A percentile compares a stretch with the other conserved stretches of the same genome.
Evolutionary conservation across 495 filamentous ascomycete genomes (phyloP).

Genomic region (Pyrenula massariospora): DNA sequence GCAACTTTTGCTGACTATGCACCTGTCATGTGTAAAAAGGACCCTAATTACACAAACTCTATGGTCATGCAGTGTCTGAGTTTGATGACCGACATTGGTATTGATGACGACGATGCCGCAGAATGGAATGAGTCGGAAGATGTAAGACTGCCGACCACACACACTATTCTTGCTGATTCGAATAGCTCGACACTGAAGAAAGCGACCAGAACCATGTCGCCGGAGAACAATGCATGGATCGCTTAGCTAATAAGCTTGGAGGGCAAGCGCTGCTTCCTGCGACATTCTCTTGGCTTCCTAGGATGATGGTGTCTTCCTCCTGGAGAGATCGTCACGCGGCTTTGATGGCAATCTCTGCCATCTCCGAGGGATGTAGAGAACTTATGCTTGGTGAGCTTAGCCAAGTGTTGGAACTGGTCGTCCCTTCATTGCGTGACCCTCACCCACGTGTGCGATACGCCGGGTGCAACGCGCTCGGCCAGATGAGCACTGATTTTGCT

Average conservation of each 20-base stretch:
- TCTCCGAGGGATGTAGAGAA: constrained; percentile 93
- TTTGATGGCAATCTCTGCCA: constrained; percentile 98
- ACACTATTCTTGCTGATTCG: constrained; percentile 7
- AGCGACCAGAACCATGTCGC: constrained; percentile 97
- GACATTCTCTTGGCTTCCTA: constrained; percentile 93
- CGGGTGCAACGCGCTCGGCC: constrained; percentile 95
- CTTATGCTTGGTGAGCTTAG: constrained; percentile 91
- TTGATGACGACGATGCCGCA: constrained; percentile 85
- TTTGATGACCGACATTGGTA: constrained; percentile 96
- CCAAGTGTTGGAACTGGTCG: constrained; percentile 85
- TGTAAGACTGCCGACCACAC: constrained; percentile 31
- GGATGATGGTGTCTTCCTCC: constrained; percentile 90
- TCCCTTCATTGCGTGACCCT: constrained; percentile 80
- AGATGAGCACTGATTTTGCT: constrained; percentile 99
- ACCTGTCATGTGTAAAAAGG: constrained; percentile 87
- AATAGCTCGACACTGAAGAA: constrained; percentile 79
- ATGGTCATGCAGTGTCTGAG: constrained; percentile 99
- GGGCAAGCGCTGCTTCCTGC: constrained; percentile 75
- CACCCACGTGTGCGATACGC: constrained; percentile 96
- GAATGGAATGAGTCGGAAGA: constrained; percentile 95
- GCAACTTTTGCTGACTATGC: constrained; percentile 95
- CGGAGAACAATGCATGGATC: constrained; percentile 97
- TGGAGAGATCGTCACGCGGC: constrained; percentile 97
- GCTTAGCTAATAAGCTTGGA: constrained; percentile 93
- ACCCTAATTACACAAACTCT: constrained; percentile 74